Evolutionary conservation across 2,329 filamentous ascomycete genomes (phyloP).

Genomic region (Exophiala sp.): DNA sequence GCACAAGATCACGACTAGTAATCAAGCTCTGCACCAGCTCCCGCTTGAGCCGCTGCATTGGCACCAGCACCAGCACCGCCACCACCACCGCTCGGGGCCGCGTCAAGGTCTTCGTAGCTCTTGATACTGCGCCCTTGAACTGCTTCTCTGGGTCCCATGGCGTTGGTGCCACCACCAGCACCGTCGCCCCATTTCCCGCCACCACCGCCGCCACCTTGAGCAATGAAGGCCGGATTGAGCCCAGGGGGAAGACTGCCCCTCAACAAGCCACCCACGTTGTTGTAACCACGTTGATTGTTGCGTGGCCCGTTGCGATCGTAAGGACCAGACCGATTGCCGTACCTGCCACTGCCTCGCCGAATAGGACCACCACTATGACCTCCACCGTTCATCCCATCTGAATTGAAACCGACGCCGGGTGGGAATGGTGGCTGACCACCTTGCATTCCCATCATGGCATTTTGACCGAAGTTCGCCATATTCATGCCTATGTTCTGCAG

Average conservation of each 20-base stretch:
- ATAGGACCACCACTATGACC: slow-evolving; percentile 61
- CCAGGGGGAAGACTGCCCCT: slow-evolving; percentile 39
- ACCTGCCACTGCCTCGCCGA: slow-evolving; percentile 63
- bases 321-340: slow-evolving; percentile 64
- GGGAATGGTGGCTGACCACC: slow-evolving; percentile 36
- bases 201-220: slow-evolving; percentile 45
- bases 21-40: slow-evolving; percentile 22
- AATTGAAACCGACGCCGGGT: slow-evolving; percentile 38
- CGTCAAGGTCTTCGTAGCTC: slow-evolving; percentile 96
- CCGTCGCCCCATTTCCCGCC: slow-evolving; percentile 68
- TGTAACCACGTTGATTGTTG: slow-evolving; percentile 33
- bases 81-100: slow-evolving; percentile 43
- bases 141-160: slow-evolving; percentile 82
- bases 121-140: slow-evolving; percentile 89
- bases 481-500: slow-evolving; percentile 60
- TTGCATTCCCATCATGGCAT: slow-evolving; percentile 34
- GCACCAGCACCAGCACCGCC: slow-evolving; percentile 32
- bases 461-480: slow-evolving; percentile 55
- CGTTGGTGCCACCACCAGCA: slow-evolving; percentile 64
- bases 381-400: slow-evolving; percentile 46
- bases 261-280: slow-evolving; percentile 32
- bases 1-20: slow-evolving; percentile 15
- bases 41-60: slow-evolving; percentile 17
- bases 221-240: slow-evolving; percentile 41
- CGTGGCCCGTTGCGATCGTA: slow-evolving; percentile 54